Base-by-base conservation (phyloP, 1,284 basidiomycete genomes). In the Xerocomus nothofagi region DNA sequence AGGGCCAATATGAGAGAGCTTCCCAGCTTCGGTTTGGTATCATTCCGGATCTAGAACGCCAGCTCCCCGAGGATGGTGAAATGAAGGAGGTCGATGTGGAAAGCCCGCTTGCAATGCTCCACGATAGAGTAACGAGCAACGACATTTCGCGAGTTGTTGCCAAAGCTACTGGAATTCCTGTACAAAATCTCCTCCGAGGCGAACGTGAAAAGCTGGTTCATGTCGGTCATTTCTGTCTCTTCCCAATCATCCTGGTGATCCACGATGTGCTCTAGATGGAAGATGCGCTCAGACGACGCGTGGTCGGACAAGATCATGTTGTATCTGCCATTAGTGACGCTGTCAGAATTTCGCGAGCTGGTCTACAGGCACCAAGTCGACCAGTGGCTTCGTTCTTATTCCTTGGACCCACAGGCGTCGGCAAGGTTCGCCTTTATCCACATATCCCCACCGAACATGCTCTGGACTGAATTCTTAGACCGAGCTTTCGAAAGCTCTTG, bases 371-470 rank as follows among this genome's bases (percentile, higher is more conserved):
- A 0, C 88, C 91, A 1, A 91, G 87, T 57, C 75, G 93, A 8
- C 94, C 95, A 0, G 84, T 97, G 8, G 92, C 93, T 2, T 93
- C 89, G 0, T 95, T 97, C 81, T 72, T 98, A 40, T 92, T 98
- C 77, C 72, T 95, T 34, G 94, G 87, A 3, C 88, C 91, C 0
- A 96, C 93, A 0, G 94, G 91, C 54, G 88, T 91, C 1, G 88
- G 88, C 23, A 91, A 91, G 73, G 83, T 81, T 53, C 14, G 71
- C 45, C 18, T 33, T 38, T 29, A 12, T 45, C 15, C 20, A 12
- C 23, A 12, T 6, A 14, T 17, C 4, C 4, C 15, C 36, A 3
- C 24, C 15, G 21, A 44, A 33, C 32, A 40, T 37, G 24, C 17
- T 34, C 36, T n/a, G 14, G n/a, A 62, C 39, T 39, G n/a, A 30